Base-by-base conservation (phyloP, 2,329 filamentous ascomycete species). In the Fusarium abutilonis region DNA sequence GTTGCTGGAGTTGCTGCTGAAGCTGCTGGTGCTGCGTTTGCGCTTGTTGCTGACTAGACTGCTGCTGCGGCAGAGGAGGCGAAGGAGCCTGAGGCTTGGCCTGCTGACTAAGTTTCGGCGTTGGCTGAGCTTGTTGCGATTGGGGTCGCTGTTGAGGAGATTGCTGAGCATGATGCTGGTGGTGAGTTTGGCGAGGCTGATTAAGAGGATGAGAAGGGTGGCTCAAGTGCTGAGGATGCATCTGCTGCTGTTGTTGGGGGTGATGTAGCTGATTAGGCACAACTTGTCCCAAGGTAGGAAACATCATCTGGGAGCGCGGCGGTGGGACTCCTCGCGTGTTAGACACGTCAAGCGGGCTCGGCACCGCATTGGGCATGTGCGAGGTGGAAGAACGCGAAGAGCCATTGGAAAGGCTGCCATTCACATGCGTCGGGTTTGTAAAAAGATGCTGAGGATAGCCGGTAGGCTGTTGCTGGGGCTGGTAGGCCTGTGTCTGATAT, bases 361-460 rank as follows among this genome's bases (percentile, higher is more conserved):
- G 76, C 50, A 82, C 75, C 39, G 81, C 76, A 70, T 81, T 80
- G 56, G 83, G 75, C 56, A 82, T 75, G 66, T 82, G 82, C 48
- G 77, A 70, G 54, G 77, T 78, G 29, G 79, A 76, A 15, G 77
- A 62, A 66, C 77, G 76, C 62, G 80, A 81, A 69, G 82, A 68
- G 51, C 83, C 77, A 72, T 79, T 82, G 60, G 78, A 73, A 50
- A 85, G 77, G 64, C 76, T 82, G 56, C 79, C 68, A 76, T 80
- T 70, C 76, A 82, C 75, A 41, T 81, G 73, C 19, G 78, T 77
- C 19, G 81, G 74, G 43, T 76, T 78, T 68, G 78, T 74, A 73
- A 84, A 86, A 59, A 86, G 75, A 63, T 84, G 82, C 64, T 83
- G 82, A 17, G 81, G 73, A 62, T 84, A 86, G 56, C 75, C 76